Evolutionary conservation across 306 rosid species (phyloP).

Genomic region (Parietaria judaica): DNA sequence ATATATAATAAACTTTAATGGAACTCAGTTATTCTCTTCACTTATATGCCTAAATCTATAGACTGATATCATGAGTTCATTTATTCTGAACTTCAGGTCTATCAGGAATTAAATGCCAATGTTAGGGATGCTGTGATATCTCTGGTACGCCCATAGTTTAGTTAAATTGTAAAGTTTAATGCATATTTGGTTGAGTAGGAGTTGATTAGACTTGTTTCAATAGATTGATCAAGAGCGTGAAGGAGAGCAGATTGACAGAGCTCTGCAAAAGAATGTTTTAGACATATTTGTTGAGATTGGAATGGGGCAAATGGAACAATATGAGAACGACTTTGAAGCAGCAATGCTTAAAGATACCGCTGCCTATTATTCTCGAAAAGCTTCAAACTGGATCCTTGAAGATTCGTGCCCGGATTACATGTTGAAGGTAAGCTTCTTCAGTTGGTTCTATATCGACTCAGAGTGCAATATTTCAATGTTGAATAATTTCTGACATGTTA

Average conservation of each 20-base stretch:
- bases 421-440: conserved; percentile 29
- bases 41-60: background rate
- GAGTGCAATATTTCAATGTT: background rate
- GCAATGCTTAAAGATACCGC: conserved; percentile 43
- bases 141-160: conserved; percentile 34
- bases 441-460: background rate
- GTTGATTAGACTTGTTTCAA: conserved; percentile 1
- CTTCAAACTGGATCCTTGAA: conserved; percentile 50
- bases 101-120: conserved; percentile 50
- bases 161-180: background rate
- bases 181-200: background rate
- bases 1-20: background rate
- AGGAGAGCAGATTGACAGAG: conserved; percentile 55
- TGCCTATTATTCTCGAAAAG: conserved; percentile 38
- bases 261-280: conserved; percentile 44
- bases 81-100: conserved; percentile 40
- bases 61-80: background rate
- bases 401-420: conserved; percentile 48
- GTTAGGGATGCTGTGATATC: conserved; percentile 54
- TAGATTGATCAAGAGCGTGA: conserved; percentile 55
- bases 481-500: conserved; percentile 9
- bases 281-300: conserved; percentile 59
- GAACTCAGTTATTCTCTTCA: background rate
- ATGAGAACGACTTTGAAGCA: conserved; percentile 47
- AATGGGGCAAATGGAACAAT: conserved; percentile 33